Evolutionary conservation across 371 early-diverging fungal species (phyloP), one percentile per base, ranked within the genome.

Genomic region (Ecytonucleospora hepatopenaei): DNA sequence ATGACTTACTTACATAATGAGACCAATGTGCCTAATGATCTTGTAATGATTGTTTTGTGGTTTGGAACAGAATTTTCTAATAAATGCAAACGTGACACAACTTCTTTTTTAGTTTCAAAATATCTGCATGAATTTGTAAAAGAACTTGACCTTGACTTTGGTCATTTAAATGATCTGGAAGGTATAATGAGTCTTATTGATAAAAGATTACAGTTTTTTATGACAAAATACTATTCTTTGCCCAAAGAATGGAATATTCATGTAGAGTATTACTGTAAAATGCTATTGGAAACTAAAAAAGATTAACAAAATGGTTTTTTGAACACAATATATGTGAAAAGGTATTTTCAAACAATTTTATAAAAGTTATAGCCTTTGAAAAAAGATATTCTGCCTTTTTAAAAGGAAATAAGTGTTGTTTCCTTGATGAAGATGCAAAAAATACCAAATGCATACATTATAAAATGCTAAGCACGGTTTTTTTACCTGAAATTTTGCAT

Each of bases 211-310:
- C 28, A 59, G 56, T 34, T 51, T 8, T 17, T 71, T 28, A 21
- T 23, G 30, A 46, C 54, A 23, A 63, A 30, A 21, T 70, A 69
- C 55, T 30, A 47, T 32, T 57, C 59, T 58, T 33, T 67, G 32
- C 75, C 75, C 4, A n/a, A 19, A 40, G 62, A 68, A 15, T 75
- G 75, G 75, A 51, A 57, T 27, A 30, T 71, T 1, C 2, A 61
- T 30, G 27, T 33, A 4, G 40, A 54, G 17, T 31, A 65, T 5
- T 12, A 68, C 17, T 27, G 21, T 27, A 61, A 53, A 2, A 40
- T 48, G 23, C 40, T 59, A 28, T n/a, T 23, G 58, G 1, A 64
- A 65, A 35, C 60, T 68, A 23, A 74, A 74, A 48, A 68, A 74
- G 31, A 59, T 49, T n/a, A 34, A 71, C 67, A 33, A 71, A 74